Base-by-base conservation (phyloP, 2,329 filamentous ascomycete genomes). In the Ceratocystis harringtonii region DNA sequence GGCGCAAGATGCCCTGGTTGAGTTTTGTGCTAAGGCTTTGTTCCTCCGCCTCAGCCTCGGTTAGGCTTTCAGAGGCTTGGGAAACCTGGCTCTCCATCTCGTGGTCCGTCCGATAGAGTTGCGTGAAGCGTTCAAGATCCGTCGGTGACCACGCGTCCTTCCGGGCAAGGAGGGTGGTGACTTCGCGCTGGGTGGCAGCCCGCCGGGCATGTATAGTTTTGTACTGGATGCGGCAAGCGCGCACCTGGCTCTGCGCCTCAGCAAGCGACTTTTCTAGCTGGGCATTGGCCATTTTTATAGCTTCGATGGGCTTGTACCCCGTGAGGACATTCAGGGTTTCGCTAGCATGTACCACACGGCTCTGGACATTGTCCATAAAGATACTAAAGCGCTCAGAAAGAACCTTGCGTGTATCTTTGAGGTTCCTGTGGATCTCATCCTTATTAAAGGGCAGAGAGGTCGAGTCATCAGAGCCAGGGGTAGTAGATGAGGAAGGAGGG, bases 91-190 rank as follows among this genome's bases (percentile, higher is more conserved):
- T 88, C 73, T 99, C 94, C 72, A 97, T 92, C 70, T 89, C 83
- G 75, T 99, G 94, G 76, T 99, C 94, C 64, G 86, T 88, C 57
- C 94, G 84, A 76, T 99, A 96, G 57, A 99, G 82, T 44, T 85
- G 81, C 67, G 95, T 99, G 80, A 99, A 99, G 65, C 92, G 86
- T 76, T 99, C 94, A 36, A 99, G 83, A 76, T 99, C 94, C 1
- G 79, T 74, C 0, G 92, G 86, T 0, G 86, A 85, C 94, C 94
- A 99, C 19, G 86, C 88, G 75, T 96, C 90, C 76, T 99, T 97
- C 66, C 94, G 85, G 68, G 96, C 92, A 6, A 99, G 83, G 28
- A 99, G 82, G 25, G 91, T 90, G 60, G 95, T 96, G 48, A 97
- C 92, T 78, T 99, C 94, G 70, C 94, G 90, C 76, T 97, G 92